A percentile compares a stretch with the other conserved stretches of the same genome.
These are phyloP conservation scores for Globisporangium ultimum DNA, from an alignment of 352 stramenopile species.

Conservation along the genomic window DNA sequence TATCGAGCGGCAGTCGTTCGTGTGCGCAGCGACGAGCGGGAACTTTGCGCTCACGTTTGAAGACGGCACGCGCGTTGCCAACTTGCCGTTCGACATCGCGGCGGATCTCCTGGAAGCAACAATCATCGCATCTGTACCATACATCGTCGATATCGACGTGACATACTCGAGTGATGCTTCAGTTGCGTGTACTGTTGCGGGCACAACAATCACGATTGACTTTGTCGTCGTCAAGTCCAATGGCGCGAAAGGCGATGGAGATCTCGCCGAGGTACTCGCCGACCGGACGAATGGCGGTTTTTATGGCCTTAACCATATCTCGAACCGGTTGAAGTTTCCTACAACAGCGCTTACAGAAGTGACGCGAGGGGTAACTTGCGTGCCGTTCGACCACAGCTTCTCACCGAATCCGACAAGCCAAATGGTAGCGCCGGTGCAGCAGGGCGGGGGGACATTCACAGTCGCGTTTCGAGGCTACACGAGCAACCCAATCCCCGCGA, in stretches of 20 bases:
- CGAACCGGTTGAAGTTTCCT: conserved; percentile 58
- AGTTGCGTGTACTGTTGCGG: conserved; percentile 41
- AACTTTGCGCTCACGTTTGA: conserved; percentile 72
- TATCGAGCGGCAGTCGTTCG: conserved; percentile 54
- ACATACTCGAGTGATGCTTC: conserved; percentile 25
- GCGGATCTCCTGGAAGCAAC: conserved; percentile 31
- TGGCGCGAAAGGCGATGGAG: conserved; percentile 42
- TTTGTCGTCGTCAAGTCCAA: conserved; percentile 57
- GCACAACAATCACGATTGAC: conserved; percentile 53
- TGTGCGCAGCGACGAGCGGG: conserved; percentile 60
- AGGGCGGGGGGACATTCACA: conserved; percentile 52
- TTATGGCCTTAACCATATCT: conserved; percentile 53
- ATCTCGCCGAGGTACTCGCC: conserved; percentile 40
- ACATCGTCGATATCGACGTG: conserved; percentile 67
- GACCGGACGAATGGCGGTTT: conserved; percentile 51
- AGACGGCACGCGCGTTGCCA: conserved; percentile 36
- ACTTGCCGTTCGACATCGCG: conserved; percentile 41
- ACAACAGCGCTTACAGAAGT: conserved; percentile 48
- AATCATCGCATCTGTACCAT: conserved; percentile 45
- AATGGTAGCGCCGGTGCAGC: conserved; percentile 33
- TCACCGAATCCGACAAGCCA: conserved; percentile 31
- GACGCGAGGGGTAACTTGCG: conserved; percentile 41
- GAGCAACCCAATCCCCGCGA: conserved; percentile 54
- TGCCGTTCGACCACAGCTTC: conserved; percentile 53
- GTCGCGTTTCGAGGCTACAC: conserved; percentile 64